A percentile compares a stretch with the other conserved stretches of the same genome.
Evolutionary conservation across 169 alveolate genomes (phyloP).

Genomic region (Cryptosporidium viatorum): DNA sequence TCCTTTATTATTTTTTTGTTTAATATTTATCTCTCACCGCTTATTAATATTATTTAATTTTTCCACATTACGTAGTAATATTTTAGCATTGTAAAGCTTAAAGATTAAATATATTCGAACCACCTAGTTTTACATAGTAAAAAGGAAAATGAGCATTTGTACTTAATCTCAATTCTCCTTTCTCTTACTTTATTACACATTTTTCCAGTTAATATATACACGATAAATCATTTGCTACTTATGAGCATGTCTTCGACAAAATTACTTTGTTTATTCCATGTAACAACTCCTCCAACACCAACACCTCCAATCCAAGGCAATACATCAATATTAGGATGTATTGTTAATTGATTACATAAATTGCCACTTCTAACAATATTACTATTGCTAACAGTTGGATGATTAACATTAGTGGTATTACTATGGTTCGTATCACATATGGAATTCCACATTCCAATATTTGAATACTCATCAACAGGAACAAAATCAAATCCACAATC

Average conservation of each 20-base stretch:
- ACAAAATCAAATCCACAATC: constrained; percentile 55
- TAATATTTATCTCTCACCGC: neutral
- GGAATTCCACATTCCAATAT: constrained; percentile 48
- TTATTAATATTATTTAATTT: too few relatives aligned
- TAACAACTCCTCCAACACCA: constrained; percentile 20
- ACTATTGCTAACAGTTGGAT: constrained; percentile 6
- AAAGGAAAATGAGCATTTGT: neutral
- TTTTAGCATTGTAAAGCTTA: neutral
- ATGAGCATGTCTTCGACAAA: constrained; percentile 45
- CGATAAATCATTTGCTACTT: neutral
- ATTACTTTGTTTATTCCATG: constrained; percentile 65
- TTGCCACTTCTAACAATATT: constrained; percentile 2
- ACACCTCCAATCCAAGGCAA: constrained; percentile 70
- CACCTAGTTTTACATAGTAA: neutral
- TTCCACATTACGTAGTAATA: neutral
- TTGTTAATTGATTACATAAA: constrained; percentile 24
- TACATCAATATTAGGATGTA: constrained; percentile 37
- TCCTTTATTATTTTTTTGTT: too few relatives aligned
- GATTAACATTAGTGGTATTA: neutral
- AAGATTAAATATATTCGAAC: neutral
- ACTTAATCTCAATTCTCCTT: neutral
- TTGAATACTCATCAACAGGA: constrained; percentile 62
- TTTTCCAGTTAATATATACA: neutral
- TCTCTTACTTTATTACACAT: neutral
- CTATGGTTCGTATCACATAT: constrained; percentile 7